These are phyloP conservation scores for Bromus sterilis DNA, from an alignment of 176 grass and related monocot species.

Conservation along the genomic window DNA sequence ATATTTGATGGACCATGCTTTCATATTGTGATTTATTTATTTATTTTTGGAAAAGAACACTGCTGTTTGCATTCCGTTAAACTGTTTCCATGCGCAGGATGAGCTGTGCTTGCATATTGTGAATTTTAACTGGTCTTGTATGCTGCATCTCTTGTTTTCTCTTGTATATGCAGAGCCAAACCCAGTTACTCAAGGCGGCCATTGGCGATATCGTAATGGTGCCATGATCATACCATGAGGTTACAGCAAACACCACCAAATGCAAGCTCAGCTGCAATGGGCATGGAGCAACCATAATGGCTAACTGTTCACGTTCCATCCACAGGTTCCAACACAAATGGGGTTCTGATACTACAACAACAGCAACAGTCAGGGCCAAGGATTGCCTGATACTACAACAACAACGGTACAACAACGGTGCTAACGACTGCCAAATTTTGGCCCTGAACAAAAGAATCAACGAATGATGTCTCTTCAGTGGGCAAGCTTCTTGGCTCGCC, in stretches of 20 bases:
- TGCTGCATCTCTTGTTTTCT: neutral
- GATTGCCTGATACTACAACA: neutral
- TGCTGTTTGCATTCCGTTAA: too few relatives aligned
- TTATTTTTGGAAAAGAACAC: too few relatives aligned
- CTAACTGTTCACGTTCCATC: neutral
- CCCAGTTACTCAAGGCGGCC: too few relatives aligned
- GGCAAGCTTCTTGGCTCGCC: conserved; percentile 87
- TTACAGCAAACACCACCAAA: neutral
- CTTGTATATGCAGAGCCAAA: neutral
- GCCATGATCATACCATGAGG: neutral
- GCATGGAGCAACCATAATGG: neutral
- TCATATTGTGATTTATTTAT: too few relatives aligned
- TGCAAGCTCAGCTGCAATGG: neutral
- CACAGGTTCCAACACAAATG: conserved; percentile 5
- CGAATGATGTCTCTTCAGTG: conserved; percentile 21
- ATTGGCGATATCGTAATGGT: neutral
- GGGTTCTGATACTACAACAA: neutral
- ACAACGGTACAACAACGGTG: neutral
- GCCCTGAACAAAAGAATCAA: conserved; percentile 14
- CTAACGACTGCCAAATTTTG: conserved; percentile 4
- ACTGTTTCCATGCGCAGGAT: too few relatives aligned
- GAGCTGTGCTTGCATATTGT: too few relatives aligned
- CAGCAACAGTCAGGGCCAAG: conserved; percentile 9
- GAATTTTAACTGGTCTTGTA: neutral
- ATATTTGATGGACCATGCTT: neutral